These are phyloP conservation scores for Amanita rubescens DNA, from an alignment of 768 basidiomycete genomes.

Conservation along the genomic window DNA sequence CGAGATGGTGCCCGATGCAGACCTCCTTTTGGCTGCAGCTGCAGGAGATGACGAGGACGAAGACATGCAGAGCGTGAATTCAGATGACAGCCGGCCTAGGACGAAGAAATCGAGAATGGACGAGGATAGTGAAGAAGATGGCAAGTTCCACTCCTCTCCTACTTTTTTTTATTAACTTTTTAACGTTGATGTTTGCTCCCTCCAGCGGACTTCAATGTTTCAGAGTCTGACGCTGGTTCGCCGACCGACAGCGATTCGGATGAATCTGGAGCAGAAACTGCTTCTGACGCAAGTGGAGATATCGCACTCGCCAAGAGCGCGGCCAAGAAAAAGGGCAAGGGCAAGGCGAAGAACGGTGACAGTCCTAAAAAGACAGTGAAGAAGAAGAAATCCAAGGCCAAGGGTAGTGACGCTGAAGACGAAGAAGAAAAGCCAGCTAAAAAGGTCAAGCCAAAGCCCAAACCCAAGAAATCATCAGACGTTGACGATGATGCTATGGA, in stretches of 20 bases:
- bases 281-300: conserved; percentile 81
- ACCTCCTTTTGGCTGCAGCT: conserved; percentile 60
- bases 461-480: conserved; percentile 28
- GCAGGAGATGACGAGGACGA: conserved; percentile 69
- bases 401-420: conserved; percentile 36
- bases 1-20: conserved; percentile 87
- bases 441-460: conserved; percentile 30
- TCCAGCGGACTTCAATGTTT: conserved; percentile 86
- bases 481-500: conserved; percentile 44
- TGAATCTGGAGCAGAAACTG: conserved; percentile 66
- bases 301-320: conserved; percentile 45
- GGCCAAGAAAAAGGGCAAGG: conserved; percentile 37
- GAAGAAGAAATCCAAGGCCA: conserved; percentile 29
- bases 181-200: conserved; percentile 1
- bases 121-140: conserved; percentile 72
- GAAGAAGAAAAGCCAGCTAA: conserved; percentile 23
- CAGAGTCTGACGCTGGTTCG: conserved; percentile 81
- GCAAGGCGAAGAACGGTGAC: conserved; percentile 29
- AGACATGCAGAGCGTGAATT: conserved; percentile 77
- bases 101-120: conserved; percentile 36
- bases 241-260: conserved; percentile 69
- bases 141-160: conserved; percentile 22
- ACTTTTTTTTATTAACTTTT: not conserved
- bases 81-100: conserved; percentile 56
- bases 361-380: conserved; percentile 24